A percentile compares a stretch with the other conserved stretches of the same genome.
Conservation (phyloP, 2,329 filamentous ascomycete genomes). For the Trichophyton simii region DNA sequence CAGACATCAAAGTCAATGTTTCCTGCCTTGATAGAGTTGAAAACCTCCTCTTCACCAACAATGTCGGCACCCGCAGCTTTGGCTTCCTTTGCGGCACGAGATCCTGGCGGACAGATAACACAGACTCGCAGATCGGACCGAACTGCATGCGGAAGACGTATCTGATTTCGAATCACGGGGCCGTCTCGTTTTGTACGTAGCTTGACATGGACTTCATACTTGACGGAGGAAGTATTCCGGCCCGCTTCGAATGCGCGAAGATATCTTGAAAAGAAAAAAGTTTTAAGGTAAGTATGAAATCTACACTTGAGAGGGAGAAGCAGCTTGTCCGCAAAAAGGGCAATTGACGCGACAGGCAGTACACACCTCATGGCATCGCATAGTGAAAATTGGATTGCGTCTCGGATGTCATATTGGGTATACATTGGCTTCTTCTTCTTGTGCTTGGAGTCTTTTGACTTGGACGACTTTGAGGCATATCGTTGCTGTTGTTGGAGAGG, state of each 20-base stretch:
- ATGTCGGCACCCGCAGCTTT: conserved; percentile 64
- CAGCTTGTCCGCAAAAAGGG: background rate
- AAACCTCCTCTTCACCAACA: conserved; percentile 75
- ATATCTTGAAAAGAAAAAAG: conserved; percentile 46
- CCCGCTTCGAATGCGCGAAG: conserved; percentile 89
- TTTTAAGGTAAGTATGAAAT: background rate
- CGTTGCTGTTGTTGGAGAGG: conserved; percentile 14
- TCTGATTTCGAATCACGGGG: conserved; percentile 71
- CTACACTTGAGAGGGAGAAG: background rate
- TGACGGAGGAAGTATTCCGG: conserved; percentile 55
- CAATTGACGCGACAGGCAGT: background rate
- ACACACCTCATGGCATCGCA: conserved; percentile 76
- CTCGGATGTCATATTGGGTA: conserved; percentile 49
- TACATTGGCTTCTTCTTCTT: conserved; percentile 51
- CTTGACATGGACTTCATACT: conserved; percentile 82
- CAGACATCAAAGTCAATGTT: conserved; percentile 79
- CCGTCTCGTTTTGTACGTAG: conserved; percentile 76
- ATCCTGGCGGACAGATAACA: conserved; percentile 79
- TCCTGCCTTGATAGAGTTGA: conserved; percentile 62
- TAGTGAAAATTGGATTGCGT: conserved; percentile 62
- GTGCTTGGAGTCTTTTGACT: conserved; percentile 15
- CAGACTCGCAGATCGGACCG: conserved; percentile 79
- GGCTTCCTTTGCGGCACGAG: conserved; percentile 60
- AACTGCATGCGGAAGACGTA: conserved; percentile 79
- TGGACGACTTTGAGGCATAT: conserved; percentile 7